Evolutionary conservation across 1,284 basidiomycete genomes (phyloP).

Genomic region (Psilocybe mexicana): DNA sequence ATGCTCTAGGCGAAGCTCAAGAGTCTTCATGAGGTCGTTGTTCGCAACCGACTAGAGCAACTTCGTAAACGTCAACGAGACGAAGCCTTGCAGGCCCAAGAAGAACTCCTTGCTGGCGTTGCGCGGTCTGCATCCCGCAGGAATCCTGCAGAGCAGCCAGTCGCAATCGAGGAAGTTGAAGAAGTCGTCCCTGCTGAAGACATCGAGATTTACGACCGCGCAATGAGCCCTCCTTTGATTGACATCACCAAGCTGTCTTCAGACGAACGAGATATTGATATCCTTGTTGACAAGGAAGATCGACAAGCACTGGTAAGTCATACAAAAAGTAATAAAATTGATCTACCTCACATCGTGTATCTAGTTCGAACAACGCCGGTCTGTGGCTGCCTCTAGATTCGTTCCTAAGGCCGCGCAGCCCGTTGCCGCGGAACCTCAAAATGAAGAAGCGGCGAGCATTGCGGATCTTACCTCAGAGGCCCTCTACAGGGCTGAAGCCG

Average conservation of each 20-base stretch:
- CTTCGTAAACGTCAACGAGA: conserved; percentile 93
- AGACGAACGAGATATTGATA: conserved; percentile 80
- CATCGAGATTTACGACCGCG: conserved; percentile 74
- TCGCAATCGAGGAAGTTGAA: conserved; percentile 33
- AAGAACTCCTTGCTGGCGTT: conserved; percentile 85
- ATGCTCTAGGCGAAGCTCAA: conserved; percentile 79
- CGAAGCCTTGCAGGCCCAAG: conserved; percentile 90
- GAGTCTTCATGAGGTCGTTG: conserved; percentile 91
- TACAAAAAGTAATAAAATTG: background rate
- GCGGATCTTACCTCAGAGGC: conserved; percentile 85
- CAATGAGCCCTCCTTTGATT: conserved; percentile 79
- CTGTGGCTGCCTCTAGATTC: conserved; percentile 81
- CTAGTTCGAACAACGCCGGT: conserved; percentile 75
- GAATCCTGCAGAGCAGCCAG: conserved; percentile 44
- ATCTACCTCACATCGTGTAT: background rate
- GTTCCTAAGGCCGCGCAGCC: conserved; percentile 72
- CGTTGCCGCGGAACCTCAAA: conserved; percentile 44
- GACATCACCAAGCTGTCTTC: conserved; percentile 69
- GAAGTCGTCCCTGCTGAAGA: conserved; percentile 56
- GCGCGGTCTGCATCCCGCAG: conserved; percentile 54
- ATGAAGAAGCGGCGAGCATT: conserved; percentile 60
- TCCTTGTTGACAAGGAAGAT: conserved; percentile 72
- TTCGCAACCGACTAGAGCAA: conserved; percentile 94
- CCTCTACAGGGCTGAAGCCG: conserved; percentile 84
- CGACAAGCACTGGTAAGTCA: conserved; percentile 62